phyloP scores from a whole-genome alignment of 352 stramenopile species.

The Globisporangium cylindrosporum region DNA sequence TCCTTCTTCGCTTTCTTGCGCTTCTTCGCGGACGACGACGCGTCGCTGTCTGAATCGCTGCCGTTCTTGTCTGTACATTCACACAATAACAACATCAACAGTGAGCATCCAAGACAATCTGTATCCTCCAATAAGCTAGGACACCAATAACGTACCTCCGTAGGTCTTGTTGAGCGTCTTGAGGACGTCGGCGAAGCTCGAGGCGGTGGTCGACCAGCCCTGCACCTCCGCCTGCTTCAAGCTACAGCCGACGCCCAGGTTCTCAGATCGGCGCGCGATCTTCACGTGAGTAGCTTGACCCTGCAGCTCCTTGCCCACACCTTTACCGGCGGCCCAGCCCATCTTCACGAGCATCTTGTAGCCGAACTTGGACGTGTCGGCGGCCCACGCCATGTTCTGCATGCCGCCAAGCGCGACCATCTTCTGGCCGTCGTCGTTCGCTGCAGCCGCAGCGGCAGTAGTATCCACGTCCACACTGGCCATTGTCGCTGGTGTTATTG shows the following conservation, averaged over 20 bases:
- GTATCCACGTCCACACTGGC: conserved; percentile 11
- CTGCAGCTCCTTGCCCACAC: conserved; percentile 92
- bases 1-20: conserved; percentile 61
- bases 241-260: conserved; percentile 90
- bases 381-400: conserved; percentile 87
- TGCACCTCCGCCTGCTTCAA: conserved; percentile 87
- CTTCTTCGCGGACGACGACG: conserved; percentile 34
- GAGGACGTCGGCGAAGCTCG: conserved; percentile 82
- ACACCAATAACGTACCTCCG: conserved; percentile 18
- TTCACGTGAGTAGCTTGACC: conserved; percentile 86
- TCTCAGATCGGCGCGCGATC: conserved; percentile 84
- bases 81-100: background rate
- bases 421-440: conserved; percentile 18
- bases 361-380: conserved; percentile 92
- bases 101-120: background rate
- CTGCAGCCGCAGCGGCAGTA: background rate
- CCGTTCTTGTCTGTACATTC: conserved; percentile 27
- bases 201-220: conserved; percentile 78
- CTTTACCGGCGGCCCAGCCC: conserved; percentile 93
- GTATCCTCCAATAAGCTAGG: background rate
- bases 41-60: conserved; percentile 30
- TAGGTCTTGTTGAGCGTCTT: conserved; percentile 85
- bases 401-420: conserved; percentile 83
- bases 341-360: conserved; percentile 96
- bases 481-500: conserved; percentile 6